Conservation (phyloP, 2,329 filamentous ascomycete genomes). For the Leptographium lundbergii region DNA sequence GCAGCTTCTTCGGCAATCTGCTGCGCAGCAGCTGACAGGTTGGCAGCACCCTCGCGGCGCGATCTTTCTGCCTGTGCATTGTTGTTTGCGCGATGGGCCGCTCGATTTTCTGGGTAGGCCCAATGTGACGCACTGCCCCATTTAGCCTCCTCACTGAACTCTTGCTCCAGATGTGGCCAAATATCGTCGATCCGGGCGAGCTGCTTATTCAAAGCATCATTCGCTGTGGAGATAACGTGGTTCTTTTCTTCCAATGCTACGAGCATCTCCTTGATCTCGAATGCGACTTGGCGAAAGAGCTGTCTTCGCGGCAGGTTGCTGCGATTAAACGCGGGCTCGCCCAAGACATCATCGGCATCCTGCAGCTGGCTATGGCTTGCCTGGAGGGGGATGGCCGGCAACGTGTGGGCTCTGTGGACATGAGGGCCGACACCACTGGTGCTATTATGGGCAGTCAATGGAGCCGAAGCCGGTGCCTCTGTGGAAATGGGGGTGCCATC, state of each 20-base stretch:
- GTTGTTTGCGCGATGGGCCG: conserved; percentile 37
- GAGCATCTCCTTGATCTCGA: conserved; percentile 72
- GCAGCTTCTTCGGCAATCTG: conserved; percentile 73
- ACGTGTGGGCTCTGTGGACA: conserved; percentile 3
- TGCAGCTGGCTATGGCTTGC: background rate
- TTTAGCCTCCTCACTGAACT: conserved; percentile 90
- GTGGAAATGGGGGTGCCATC: conserved; percentile 25
- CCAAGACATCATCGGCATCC: background rate
- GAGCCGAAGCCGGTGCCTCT: conserved; percentile 27
- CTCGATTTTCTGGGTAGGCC: conserved; percentile 83
- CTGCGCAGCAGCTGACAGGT: conserved; percentile 64
- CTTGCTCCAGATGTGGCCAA: conserved; percentile 72
- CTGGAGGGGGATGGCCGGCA: background rate
- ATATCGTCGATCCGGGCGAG: conserved; percentile 74
- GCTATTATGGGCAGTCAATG: conserved; percentile 38
- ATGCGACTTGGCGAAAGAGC: conserved; percentile 65
- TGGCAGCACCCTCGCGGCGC: conserved; percentile 64
- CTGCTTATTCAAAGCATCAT: conserved; percentile 77
- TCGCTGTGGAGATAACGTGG: conserved; percentile 86
- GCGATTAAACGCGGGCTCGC: conserved; percentile 32
- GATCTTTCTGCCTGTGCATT: conserved; percentile 57
- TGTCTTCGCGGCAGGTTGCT: conserved; percentile 55
- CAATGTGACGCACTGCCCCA: conserved; percentile 86
- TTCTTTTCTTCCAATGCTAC: conserved; percentile 95
- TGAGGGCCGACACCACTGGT: conserved; percentile 20